Conservation (phyloP, 495 filamentous ascomycete genomes). For the Lasiosphaeria hispida region DNA sequence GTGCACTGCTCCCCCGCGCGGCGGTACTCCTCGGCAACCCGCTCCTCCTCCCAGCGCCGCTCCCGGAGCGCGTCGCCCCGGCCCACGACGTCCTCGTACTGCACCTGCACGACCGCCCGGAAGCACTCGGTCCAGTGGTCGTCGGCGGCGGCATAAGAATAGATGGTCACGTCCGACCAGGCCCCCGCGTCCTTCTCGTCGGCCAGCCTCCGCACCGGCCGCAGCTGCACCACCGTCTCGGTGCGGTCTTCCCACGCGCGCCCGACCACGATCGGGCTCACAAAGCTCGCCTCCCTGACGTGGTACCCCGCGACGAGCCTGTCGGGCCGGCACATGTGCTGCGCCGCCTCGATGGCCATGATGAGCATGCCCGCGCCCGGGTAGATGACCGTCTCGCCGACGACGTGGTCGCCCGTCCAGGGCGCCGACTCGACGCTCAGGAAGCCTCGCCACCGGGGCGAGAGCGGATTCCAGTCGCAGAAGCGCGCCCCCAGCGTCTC, state of each 20-base stretch:
- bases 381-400: constrained; percentile 41
- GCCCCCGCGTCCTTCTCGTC: constrained; percentile 10
- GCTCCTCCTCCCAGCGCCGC: constrained; percentile 12
- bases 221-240: constrained; percentile 33
- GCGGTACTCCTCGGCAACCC: constrained; percentile 5
- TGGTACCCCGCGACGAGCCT: constrained; percentile 27
- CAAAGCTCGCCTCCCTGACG: constrained; percentile 34
- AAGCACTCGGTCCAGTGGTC: constrained; percentile 33
- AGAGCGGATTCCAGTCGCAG: constrained; percentile 37
- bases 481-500: constrained; percentile 42
- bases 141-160: constrained; percentile 1
- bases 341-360: constrained; percentile 51
- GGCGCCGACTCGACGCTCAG: constrained; percentile 38
- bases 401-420: constrained; percentile 49
- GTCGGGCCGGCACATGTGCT: constrained; percentile 21
- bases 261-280: constrained; percentile 33
- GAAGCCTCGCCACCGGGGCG: constrained; percentile 46
- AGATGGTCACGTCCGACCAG: constrained; percentile 31
- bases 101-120: constrained; percentile 27
- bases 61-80: constrained; percentile 28
- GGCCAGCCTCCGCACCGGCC: constrained; percentile 14
- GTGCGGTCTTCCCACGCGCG: constrained; percentile 27
- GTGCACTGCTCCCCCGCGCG: constrained; percentile 18
- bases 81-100: constrained; percentile 31
- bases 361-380: constrained; percentile 55